These are phyloP conservation scores for Platismatia glauca DNA, from an alignment of 495 filamentous ascomycete genomes.

Conservation along the genomic window DNA sequence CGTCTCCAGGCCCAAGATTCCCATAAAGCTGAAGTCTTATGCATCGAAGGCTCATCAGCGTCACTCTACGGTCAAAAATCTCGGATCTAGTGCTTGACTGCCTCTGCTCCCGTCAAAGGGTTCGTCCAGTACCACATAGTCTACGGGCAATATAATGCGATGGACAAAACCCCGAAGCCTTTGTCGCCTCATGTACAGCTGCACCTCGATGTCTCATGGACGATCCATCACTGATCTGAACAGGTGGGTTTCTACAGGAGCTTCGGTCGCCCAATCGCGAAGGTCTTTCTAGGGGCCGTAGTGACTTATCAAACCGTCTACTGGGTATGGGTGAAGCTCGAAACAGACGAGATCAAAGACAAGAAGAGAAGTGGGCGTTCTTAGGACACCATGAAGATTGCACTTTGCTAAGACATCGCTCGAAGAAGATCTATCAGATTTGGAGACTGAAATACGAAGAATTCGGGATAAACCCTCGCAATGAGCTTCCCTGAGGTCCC, in stretches of 20 bases:
- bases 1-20: no score
- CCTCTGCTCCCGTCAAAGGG: not conserved
- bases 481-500: not conserved
- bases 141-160: not conserved
- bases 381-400: not conserved
- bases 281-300: slow-evolving; percentile 76
- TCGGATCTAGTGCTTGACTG: no score
- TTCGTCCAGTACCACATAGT: not conserved
- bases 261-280: slow-evolving; percentile 71
- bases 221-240: slow-evolving; percentile 1
- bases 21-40: no score
- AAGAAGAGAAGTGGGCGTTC: slow-evolving; percentile 35
- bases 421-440: slow-evolving; percentile 5
- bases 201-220: not conserved
- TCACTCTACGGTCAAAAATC: no score
- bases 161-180: not conserved
- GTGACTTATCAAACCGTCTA: slow-evolving; percentile 84
- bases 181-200: slow-evolving; percentile 19
- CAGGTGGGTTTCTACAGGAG: slow-evolving; percentile 68
- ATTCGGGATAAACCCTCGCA: not conserved
- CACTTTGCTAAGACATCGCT: slow-evolving; percentile 1
- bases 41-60: no score
- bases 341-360: slow-evolving; percentile 60
- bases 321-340: slow-evolving; percentile 81
- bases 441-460: slow-evolving; percentile 11